phyloP scores from a whole-genome alignment of 371 early-diverging fungal species.

The Zancudomyces culisetae region DNA sequence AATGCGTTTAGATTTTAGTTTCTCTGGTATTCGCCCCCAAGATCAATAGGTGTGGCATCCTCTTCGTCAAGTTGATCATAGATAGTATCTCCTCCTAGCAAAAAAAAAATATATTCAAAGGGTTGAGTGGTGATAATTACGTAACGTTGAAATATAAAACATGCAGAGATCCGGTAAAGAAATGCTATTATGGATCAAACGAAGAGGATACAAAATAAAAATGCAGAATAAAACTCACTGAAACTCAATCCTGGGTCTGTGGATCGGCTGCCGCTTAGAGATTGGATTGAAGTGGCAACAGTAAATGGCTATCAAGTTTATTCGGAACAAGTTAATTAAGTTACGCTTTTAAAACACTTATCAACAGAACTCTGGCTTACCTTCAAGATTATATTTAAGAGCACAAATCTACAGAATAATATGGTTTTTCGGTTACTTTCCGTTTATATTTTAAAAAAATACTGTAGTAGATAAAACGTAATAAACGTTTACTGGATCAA shows the following conservation, averaged over 20 bases:
- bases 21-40: too few species aligned
- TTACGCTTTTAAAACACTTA: background rate
- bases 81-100: background rate
- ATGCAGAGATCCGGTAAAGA: too few species aligned
- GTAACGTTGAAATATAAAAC: background rate
- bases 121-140: background rate
- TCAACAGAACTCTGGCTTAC: background rate
- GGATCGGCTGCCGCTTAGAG: background rate
- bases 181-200: too few species aligned
- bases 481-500: too few species aligned
- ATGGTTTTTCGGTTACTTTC: too few species aligned
- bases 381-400: background rate
- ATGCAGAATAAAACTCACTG: too few species aligned
- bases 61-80: slow-evolving; percentile 1
- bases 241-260: background rate
- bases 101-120: too few species aligned
- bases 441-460: too few species aligned
- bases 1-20: too few species aligned
- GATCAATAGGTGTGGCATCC: slow-evolving; percentile 1
- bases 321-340: background rate
- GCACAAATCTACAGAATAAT: background rate
- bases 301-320: slow-evolving; percentile 1
- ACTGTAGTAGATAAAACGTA: too few species aligned
- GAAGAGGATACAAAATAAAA: too few species aligned
- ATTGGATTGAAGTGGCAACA: slow-evolving; percentile 1